Conservation (phyloP, 805 yeast species). For the Lachancea fermentati region DNA sequence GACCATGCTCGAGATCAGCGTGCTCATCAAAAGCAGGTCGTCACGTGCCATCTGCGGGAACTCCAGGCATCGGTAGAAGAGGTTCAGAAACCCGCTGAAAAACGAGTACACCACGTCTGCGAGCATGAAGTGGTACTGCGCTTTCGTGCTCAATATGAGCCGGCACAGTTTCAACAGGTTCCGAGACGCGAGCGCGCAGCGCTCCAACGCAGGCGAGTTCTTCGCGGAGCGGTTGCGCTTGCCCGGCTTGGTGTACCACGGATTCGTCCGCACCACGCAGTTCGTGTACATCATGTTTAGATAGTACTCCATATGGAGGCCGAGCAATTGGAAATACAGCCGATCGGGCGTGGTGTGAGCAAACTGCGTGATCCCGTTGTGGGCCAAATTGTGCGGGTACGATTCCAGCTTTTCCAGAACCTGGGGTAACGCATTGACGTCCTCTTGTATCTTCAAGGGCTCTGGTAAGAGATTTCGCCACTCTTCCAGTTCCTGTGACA, state of each 20-base stretch:
- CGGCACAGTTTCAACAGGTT: conserved; percentile 1
- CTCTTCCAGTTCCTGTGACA: conserved; percentile 4
- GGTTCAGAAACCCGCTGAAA: conserved; percentile 7
- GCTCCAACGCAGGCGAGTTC: neutral
- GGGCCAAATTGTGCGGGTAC: neutral
- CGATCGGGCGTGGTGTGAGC: neutral
- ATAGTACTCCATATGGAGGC: conserved; percentile 6
- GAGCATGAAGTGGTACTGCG: conserved; percentile 1
- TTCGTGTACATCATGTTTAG: conserved; percentile 6
- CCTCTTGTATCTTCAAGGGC: neutral
- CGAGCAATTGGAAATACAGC: neutral
- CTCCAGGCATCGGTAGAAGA: conserved; percentile 5
- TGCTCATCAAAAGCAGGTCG: conserved; percentile 5
- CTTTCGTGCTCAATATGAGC: neutral
- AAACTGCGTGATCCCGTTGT: neutral
- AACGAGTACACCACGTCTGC: conserved; percentile 3
- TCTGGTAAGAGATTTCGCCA: conserved; percentile 3
- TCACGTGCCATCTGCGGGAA: conserved; percentile 1
- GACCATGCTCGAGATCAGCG: neutral
- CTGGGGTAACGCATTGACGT: neutral
- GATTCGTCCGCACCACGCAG: conserved; percentile 3
- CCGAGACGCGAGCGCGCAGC: conserved; percentile 7
- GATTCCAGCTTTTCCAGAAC: neutral
- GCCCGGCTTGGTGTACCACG: conserved; percentile 2
- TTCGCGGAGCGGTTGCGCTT: neutral